phyloP scores from a whole-genome alignment of 805 yeast species.

The Saccharomycopsis babjevae region DNA sequence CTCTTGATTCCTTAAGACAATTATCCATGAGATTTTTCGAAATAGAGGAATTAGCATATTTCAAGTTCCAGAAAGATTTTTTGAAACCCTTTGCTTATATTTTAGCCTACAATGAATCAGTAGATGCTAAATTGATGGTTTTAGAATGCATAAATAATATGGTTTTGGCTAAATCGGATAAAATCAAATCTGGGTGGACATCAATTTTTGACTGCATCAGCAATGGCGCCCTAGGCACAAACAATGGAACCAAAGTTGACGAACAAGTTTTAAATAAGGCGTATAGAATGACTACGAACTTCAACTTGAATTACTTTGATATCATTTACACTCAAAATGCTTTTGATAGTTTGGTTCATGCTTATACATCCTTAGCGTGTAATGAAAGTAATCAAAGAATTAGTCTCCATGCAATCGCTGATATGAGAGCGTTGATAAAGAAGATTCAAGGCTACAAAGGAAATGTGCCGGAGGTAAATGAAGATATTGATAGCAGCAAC shows the following conservation, averaged over 20 bases:
- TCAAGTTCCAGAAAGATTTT: constrained; percentile 91
- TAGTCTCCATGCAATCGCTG: constrained; percentile 71
- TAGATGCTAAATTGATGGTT: constrained; percentile 77
- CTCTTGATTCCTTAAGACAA: constrained; percentile 89
- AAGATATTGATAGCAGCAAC: neutral
- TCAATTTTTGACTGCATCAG: constrained; percentile 47
- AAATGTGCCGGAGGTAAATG: constrained; percentile 6
- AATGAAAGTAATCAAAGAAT: constrained; percentile 73
- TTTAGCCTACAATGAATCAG: constrained; percentile 52
- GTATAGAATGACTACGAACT: constrained; percentile 49
- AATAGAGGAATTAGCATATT: constrained; percentile 88
- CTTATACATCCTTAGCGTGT: constrained; percentile 74
- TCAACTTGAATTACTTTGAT: constrained; percentile 51
- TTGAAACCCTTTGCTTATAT: constrained; percentile 82
- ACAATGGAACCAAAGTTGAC: neutral
- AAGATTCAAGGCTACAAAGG: constrained; percentile 30
- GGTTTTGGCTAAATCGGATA: constrained; percentile 61
- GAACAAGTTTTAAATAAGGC: constrained; percentile 2
- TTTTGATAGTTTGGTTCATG: constrained; percentile 50
- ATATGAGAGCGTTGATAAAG: constrained; percentile 51
- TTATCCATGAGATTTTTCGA: constrained; percentile 85
- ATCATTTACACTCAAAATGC: constrained; percentile 64
- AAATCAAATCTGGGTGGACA: constrained; percentile 90
- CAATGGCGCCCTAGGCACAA: neutral
- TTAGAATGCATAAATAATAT: constrained; percentile 82